These are phyloP conservation scores for Alternaria atra DNA, from an alignment of 2,329 filamentous ascomycete species.

Conservation along the genomic window DNA sequence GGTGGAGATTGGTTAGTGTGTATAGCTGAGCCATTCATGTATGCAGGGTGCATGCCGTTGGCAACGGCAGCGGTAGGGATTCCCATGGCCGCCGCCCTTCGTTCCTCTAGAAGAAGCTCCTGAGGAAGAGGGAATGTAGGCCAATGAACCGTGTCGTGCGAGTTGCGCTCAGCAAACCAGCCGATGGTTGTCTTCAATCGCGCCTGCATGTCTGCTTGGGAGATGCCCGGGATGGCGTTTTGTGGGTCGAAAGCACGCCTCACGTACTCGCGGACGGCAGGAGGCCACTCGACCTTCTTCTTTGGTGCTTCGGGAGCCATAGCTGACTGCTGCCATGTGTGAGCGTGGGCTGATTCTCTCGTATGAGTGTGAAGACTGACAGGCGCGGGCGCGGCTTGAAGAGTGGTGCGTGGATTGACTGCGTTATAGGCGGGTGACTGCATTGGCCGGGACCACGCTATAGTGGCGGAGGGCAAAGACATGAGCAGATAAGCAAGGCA, in stretches of 20 bases:
- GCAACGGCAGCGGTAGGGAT: conserved; percentile 42
- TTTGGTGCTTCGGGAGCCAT: conserved; percentile 21
- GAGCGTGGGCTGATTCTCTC: conserved; percentile 15
- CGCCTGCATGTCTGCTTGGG: conserved; percentile 75
- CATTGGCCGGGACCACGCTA: conserved; percentile 40
- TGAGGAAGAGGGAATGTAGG: conserved; percentile 83
- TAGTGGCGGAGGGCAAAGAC: conserved; percentile 40
- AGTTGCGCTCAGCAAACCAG: conserved; percentile 76
- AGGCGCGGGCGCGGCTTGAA: conserved; percentile 30
- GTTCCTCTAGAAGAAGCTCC: conserved; percentile 77
- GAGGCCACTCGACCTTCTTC: conserved; percentile 78
- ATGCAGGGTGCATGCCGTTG: conserved; percentile 26
- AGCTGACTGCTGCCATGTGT: conserved; percentile 28
- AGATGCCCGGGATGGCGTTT: conserved; percentile 61
- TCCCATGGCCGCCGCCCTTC: conserved; percentile 35
- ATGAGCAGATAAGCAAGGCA: conserved; percentile 26
- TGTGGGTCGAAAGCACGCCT: conserved; percentile 84
- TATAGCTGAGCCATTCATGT: conserved; percentile 25
- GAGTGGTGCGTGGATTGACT: conserved; percentile 55
- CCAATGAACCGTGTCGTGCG: conserved; percentile 82
- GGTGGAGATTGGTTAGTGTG: conserved; percentile 43
- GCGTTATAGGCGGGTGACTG: conserved; percentile 56
- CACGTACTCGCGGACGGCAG: conserved; percentile 86
- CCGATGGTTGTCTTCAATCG: conserved; percentile 89
- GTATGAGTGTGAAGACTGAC: conserved; percentile 26